Percentiles rank a stretch among this genome's conserved stretches.
Evolutionary conservation across 495 filamentous ascomycete species (phyloP).

Genomic region (Tuber borchii): DNA sequence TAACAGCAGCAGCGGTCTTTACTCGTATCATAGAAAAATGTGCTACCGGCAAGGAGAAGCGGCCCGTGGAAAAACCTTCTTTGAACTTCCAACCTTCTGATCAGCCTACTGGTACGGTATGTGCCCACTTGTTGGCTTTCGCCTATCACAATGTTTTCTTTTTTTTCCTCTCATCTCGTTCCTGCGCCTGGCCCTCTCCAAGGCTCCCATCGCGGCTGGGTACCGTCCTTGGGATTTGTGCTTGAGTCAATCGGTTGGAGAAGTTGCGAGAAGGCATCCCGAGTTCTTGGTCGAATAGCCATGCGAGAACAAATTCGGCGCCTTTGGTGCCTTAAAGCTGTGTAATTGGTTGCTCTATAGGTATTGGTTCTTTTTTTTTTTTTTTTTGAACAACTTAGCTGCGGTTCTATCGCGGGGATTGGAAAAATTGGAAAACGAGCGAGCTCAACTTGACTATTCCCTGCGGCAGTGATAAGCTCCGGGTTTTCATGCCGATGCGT

Average conservation of each 20-base stretch:
- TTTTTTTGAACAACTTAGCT: background rate
- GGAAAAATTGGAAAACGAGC: background rate
- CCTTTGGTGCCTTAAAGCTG: background rate
- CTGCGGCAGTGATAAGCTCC: too few relatives aligned
- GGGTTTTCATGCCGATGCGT: too few relatives aligned
- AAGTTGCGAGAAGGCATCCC: background rate
- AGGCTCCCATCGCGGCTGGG: background rate
- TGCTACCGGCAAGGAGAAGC: background rate
- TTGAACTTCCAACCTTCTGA: background rate
- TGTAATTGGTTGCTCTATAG: background rate
- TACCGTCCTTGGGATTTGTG: background rate
- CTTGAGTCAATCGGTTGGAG: background rate
- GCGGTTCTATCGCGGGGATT: background rate
- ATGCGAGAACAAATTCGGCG: background rate
- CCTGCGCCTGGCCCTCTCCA: background rate
- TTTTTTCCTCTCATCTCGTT: background rate
- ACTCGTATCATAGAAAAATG: too few relatives aligned
- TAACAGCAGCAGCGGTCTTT: background rate
- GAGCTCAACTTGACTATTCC: too few relatives aligned
- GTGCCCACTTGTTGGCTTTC: background rate
- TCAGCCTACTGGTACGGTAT: background rate
- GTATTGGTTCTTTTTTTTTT: background rate
- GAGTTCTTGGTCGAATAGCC: background rate
- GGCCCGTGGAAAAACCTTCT: background rate
- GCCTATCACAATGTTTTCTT: background rate